Evolutionary conservation across 139 green algal species (phyloP).

Genomic region (Chlamydomonas sphaeroides): DNA sequence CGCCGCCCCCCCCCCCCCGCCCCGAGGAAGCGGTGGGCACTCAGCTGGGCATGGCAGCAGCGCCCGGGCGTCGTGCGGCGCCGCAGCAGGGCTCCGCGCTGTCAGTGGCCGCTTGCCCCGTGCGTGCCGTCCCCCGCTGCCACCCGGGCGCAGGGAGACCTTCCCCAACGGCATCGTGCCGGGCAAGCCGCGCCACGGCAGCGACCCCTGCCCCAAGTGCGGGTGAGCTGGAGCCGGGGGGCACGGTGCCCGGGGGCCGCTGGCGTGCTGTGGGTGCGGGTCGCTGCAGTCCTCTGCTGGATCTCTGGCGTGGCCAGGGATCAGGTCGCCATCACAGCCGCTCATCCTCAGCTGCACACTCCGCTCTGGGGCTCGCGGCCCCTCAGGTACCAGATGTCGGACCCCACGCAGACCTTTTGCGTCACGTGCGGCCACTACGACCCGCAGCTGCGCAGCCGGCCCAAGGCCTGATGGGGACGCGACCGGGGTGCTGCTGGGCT

Average conservation of each 20-base stretch:
- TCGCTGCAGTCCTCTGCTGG: background rate
- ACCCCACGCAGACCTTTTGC: conserved; percentile 46
- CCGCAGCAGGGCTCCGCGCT: no score
- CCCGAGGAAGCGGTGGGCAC: no score
- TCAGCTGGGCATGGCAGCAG: no score
- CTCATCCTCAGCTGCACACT: background rate
- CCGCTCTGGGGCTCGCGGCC: no score
- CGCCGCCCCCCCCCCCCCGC: no score
- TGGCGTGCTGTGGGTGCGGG: background rate
- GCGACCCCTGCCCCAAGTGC: conserved; percentile 55
- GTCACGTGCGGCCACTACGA: conserved; percentile 57
- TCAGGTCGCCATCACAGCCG: background rate
- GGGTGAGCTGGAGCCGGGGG: background rate
- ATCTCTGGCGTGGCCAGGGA: background rate
- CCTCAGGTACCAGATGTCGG: conserved; percentile 43
- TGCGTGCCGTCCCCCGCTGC: no score
- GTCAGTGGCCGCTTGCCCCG: no score
- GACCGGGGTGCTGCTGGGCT: no score
- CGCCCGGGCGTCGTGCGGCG: no score
- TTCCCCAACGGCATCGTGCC: conserved; percentile 37
- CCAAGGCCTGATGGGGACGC: no score
- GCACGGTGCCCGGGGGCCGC: no score
- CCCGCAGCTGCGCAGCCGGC: background rate
- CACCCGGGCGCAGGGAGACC: background rate
- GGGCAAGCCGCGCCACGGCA: conserved; percentile 32